Evolutionary conservation across 1,284 basidiomycete species (phyloP).

Genomic region (Boletus semigastroideus): DNA sequence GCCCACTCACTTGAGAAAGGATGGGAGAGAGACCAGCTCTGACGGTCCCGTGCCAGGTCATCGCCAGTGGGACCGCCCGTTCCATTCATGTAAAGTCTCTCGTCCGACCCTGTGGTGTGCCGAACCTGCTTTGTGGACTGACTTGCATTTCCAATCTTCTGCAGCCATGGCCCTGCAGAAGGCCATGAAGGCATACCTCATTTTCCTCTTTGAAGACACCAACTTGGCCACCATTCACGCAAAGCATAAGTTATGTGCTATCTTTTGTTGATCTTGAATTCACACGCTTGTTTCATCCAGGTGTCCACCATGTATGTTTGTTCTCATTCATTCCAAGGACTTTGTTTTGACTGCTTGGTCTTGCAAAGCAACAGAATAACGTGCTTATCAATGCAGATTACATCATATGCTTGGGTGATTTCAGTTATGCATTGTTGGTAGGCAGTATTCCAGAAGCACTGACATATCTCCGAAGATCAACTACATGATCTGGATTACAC

Average conservation of each 20-base stretch:
- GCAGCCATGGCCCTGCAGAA: slow-evolving; percentile 96
- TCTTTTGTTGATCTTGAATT: background rate
- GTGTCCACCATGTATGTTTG: slow-evolving; percentile 71
- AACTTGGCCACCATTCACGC: slow-evolving; percentile 94
- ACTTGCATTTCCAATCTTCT: slow-evolving; percentile 96
- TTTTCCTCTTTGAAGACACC: slow-evolving; percentile 92
- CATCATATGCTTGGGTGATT: too few relatives aligned
- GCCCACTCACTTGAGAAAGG: slow-evolving; percentile 33
- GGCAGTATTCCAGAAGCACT: too few relatives aligned
- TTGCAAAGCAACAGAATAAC: too few relatives aligned
- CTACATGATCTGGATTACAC: too few relatives aligned
- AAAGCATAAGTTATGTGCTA: slow-evolving; percentile 55
- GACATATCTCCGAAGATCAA: too few relatives aligned
- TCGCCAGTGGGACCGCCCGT: too few relatives aligned
- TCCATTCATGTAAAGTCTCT: too few relatives aligned
- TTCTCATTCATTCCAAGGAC: background rate
- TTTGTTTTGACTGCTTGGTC: slow-evolving; percentile 4
- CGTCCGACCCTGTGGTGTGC: too few relatives aligned
- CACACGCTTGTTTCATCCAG: slow-evolving; percentile 17
- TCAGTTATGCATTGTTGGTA: too few relatives aligned
- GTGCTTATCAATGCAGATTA: too few relatives aligned
- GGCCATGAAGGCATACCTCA: slow-evolving; percentile 95
- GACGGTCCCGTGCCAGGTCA: too few relatives aligned
- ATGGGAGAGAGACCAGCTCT: background rate
- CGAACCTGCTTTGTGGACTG: too few relatives aligned